phyloP scores from a whole-genome alignment of 2,329 filamentous ascomycete species.

The Hypoxylon sp. region DNA sequence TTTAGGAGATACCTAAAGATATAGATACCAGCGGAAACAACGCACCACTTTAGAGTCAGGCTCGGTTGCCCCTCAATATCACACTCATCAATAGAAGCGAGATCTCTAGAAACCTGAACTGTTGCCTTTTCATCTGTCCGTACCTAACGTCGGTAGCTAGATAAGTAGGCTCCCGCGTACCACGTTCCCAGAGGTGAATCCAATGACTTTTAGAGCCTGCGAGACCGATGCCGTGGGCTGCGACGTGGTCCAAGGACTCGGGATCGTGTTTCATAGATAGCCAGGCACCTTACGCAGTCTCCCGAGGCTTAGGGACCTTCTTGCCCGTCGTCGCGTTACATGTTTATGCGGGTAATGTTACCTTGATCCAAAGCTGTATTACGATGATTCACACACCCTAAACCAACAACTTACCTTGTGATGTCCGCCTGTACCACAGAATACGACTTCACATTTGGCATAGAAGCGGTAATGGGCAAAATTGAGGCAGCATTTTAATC shows the following conservation, averaged over 20 bases:
- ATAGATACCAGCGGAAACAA: slow-evolving; percentile 10
- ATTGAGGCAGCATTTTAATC: neutral
- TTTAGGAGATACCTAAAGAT: too few relatives aligned
- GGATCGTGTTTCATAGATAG: neutral
- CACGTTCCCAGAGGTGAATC: neutral
- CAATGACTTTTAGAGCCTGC: neutral
- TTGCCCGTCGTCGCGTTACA: neutral
- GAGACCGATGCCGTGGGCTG: neutral
- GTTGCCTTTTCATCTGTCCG: neutral
- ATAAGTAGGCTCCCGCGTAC: neutral
- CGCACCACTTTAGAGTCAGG: neutral
- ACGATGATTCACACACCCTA: neutral
- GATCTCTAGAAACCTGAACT: neutral
- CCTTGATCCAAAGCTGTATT: neutral
- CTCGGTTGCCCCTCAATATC: neutral
- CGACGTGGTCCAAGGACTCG: neutral
- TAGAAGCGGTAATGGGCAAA: neutral
- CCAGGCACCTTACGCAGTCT: neutral
- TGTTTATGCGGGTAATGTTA: neutral
- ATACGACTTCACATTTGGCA: neutral
- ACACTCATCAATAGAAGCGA: neutral
- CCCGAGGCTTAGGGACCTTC: neutral
- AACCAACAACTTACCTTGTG: neutral
- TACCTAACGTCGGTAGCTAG: neutral
- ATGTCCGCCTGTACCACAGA: neutral